Base-by-base conservation (phyloP, 306 rosid genomes). In the Prunus mume region DNA sequence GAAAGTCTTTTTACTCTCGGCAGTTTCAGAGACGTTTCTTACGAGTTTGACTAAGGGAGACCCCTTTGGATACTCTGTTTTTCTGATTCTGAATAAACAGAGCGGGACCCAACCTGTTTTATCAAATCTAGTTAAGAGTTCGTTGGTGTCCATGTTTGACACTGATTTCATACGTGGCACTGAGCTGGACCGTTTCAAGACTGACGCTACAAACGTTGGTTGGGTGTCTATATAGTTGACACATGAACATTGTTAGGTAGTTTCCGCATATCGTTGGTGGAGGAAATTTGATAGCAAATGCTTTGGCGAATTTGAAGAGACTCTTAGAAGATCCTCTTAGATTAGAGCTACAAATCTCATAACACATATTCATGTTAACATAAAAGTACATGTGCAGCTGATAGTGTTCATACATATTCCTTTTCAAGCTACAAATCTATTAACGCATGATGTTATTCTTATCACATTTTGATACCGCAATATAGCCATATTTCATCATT, bases 21-120 rank as follows among this genome's bases (percentile, higher is more conserved):
- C 24, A 72, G 80, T 77, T 71, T 67, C 83, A 78, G 76, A 57
- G 81, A 57, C 78, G 77, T 72, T 76, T 78, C 77, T 73, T 38
- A 3, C 52, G 73, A 45, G 57, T 74, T 86, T 87, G 82, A 79
- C 88, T 19, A 28, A 67, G 65, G 5, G 62, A 75, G 66, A 12
- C 69, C 49, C 68, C 74, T 72, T 55, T 72, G 69, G 72, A 68
- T 70, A 17, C 79, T 57, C 64, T 52, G 46, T 18, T 12, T 62
- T 61, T 19, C 62, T 52, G 78, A 69, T 47, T 55, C 81, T 55
- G 63, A 55, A 28, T 15, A 64, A 22, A 55, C 52, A 62, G 73
- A 18, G 74, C 86, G 90, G 90, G 83, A 86, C 80, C 83, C 79
- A 78, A 82, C 66, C 11, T 0, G 78, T 43, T 79, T 68, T 77